Conservation (phyloP, 2,329 filamentous ascomycete species). For the Aureobasidium sp. region DNA sequence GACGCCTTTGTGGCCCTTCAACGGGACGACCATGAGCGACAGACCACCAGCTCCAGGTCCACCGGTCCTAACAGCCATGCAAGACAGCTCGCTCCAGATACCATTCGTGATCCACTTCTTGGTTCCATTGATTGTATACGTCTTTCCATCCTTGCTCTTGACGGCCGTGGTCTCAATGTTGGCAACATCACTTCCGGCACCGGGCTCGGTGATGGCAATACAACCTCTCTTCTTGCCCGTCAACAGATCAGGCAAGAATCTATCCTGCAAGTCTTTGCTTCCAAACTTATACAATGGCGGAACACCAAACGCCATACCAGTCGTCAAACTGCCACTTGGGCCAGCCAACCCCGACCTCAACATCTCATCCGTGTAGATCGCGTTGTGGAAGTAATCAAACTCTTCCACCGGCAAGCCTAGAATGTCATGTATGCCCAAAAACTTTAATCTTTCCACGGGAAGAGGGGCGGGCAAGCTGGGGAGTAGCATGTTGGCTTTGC, state of each 20-base stretch:
- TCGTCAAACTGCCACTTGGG: slow-evolving; percentile 58
- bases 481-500: slow-evolving; percentile 60
- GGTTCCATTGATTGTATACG: slow-evolving; percentile 65
- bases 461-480: slow-evolving; percentile 62
- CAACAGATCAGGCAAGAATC: slow-evolving; percentile 61
- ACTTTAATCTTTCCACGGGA: slow-evolving; percentile 60
- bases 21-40: slow-evolving; percentile 60
- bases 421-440: slow-evolving; percentile 58
- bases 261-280: slow-evolving; percentile 53
- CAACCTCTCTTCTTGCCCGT: slow-evolving; percentile 60
- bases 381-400: slow-evolving; percentile 63
- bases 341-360: slow-evolving; percentile 57
- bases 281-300: slow-evolving; percentile 66
- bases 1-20: slow-evolving; percentile 61
- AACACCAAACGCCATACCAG: slow-evolving; percentile 65
- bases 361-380: slow-evolving; percentile 68
- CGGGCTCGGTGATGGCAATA: slow-evolving; percentile 73
- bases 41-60: slow-evolving; percentile 56
- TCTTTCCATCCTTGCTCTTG: slow-evolving; percentile 55
- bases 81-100: slow-evolving; percentile 60
- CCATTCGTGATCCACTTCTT: slow-evolving; percentile 79
- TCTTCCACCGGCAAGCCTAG: slow-evolving; percentile 62
- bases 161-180: slow-evolving; percentile 62
- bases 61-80: slow-evolving; percentile 68
- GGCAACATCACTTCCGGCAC: slow-evolving; percentile 66